A percentile compares a stretch with the other conserved stretches of the same genome.
Evolutionary conservation across 1,139 yeast genomes (phyloP).

Genomic region (Diutina rugosa): DNA sequence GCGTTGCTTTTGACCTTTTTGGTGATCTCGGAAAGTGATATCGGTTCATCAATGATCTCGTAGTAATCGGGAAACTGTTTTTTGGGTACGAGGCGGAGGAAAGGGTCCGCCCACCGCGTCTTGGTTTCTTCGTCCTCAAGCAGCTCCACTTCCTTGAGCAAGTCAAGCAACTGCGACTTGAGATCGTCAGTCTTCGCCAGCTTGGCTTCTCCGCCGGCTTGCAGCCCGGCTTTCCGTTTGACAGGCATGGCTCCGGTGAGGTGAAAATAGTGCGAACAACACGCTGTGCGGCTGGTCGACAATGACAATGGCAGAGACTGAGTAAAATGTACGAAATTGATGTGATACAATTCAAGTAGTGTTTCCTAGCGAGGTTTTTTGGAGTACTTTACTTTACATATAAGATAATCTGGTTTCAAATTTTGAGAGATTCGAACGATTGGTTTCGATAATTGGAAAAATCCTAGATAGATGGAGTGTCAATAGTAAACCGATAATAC

Average conservation of each 20-base stretch:
- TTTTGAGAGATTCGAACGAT: neutral
- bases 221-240: neutral
- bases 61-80: slow-evolving; percentile 77
- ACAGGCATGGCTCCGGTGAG: neutral
- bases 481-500: neutral
- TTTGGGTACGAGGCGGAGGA: slow-evolving; percentile 58
- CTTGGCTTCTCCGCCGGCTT: neutral
- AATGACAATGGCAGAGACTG: neutral
- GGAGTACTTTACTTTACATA: too few species aligned
- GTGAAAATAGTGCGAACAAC: neutral
- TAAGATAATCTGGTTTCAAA: too few species aligned
- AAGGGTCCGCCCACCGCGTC: slow-evolving; percentile 14
- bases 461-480: neutral
- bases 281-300: neutral
- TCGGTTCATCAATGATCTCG: slow-evolving; percentile 49
- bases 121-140: neutral
- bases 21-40: slow-evolving; percentile 54
- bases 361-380: too few species aligned
- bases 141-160: neutral
- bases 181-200: neutral
- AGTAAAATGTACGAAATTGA: too few species aligned
- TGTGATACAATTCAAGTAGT: too few species aligned
- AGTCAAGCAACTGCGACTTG: neutral
- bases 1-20: slow-evolving; percentile 25
- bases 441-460: neutral